Evolutionary conservation across 2,329 filamentous ascomycete genomes (phyloP).

Genomic region (Microdochium nivale): DNA sequence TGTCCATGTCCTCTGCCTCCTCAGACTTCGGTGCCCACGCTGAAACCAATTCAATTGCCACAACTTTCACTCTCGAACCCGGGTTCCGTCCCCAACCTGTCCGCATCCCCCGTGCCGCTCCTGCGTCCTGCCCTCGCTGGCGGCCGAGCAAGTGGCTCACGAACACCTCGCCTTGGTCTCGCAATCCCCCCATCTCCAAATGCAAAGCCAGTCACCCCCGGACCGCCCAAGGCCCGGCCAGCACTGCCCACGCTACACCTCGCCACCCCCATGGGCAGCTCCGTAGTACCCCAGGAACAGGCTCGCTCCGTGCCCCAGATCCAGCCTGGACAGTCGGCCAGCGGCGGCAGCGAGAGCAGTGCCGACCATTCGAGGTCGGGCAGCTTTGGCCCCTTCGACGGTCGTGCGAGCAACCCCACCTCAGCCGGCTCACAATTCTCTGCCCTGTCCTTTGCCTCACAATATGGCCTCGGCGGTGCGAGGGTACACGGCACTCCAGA

Average conservation of each 20-base stretch:
- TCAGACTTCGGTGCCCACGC: conserved; percentile 16
- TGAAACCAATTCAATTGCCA: conserved; percentile 13
- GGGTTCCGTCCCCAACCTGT: conserved; percentile 49
- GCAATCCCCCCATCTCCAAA: conserved; percentile 85
- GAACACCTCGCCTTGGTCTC: conserved; percentile 72
- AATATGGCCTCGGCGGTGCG: conserved; percentile 55
- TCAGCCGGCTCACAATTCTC: conserved; percentile 86
- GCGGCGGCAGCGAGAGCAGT: conserved; percentile 72
- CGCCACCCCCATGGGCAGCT: conserved; percentile 80
- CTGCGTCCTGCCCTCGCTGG: conserved; percentile 78
- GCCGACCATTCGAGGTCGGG: conserved; percentile 72
- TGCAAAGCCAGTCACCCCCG: conserved; percentile 58
- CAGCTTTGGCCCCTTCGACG: conserved; percentile 72
- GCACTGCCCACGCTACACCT: conserved; percentile 73
- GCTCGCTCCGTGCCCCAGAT: conserved; percentile 40
- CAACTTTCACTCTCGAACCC: conserved; percentile 19
- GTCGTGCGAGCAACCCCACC: conserved; percentile 69
- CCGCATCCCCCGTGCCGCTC: conserved; percentile 63
- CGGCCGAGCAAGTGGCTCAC: conserved; percentile 49
- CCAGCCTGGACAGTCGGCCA: conserved; percentile 57
- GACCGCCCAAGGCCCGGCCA: conserved; percentile 39
- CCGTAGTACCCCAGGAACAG: conserved; percentile 62
- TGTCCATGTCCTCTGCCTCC: conserved; percentile 1
- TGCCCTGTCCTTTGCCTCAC: conserved; percentile 68
- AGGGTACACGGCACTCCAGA: conserved; percentile 66